Evolutionary conservation across 1,139 yeast genomes (phyloP).

Genomic region (Pichia norvegensis): DNA sequence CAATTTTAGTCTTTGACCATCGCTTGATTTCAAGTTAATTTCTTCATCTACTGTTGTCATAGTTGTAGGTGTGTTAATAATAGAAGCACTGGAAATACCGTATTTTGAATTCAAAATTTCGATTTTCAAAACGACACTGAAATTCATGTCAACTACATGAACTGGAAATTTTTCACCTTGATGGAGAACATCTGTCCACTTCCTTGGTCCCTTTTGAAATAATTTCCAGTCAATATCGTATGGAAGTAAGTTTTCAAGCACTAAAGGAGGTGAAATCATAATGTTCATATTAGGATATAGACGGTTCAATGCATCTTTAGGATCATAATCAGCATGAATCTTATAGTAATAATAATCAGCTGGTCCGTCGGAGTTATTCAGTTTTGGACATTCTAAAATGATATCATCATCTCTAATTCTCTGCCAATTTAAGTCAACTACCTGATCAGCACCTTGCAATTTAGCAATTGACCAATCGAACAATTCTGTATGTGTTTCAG

Average conservation of each 20-base stretch:
- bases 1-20: conserved; percentile 62
- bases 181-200: conserved; percentile 55
- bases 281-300: conserved; percentile 82
- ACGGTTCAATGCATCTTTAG: conserved; percentile 58
- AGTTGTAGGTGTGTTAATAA: conserved; percentile 54
- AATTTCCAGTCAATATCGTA: conserved; percentile 69
- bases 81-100: conserved; percentile 70
- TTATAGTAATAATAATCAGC: conserved; percentile 51
- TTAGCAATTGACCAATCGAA: conserved; percentile 58
- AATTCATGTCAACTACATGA: conserved; percentile 73
- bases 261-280: conserved; percentile 77
- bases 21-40: conserved; percentile 39
- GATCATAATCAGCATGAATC: conserved; percentile 59
- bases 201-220: conserved; percentile 70
- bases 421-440: conserved; percentile 52
- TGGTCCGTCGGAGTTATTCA: conserved; percentile 27
- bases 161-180: conserved; percentile 64
- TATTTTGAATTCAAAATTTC: conserved; percentile 61
- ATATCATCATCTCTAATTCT: conserved; percentile 44
- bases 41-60: conserved; percentile 22
- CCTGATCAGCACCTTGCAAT: conserved; percentile 13
- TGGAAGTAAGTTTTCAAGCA: conserved; percentile 78
- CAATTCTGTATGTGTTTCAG: conserved; percentile 41
- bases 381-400: conserved; percentile 49
- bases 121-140: conserved; percentile 50